Evolutionary conservation across 768 basidiomycete genomes (phyloP), one percentile per base, ranked within the genome.

Genomic region (Holtermanniella nyarrowii): DNA sequence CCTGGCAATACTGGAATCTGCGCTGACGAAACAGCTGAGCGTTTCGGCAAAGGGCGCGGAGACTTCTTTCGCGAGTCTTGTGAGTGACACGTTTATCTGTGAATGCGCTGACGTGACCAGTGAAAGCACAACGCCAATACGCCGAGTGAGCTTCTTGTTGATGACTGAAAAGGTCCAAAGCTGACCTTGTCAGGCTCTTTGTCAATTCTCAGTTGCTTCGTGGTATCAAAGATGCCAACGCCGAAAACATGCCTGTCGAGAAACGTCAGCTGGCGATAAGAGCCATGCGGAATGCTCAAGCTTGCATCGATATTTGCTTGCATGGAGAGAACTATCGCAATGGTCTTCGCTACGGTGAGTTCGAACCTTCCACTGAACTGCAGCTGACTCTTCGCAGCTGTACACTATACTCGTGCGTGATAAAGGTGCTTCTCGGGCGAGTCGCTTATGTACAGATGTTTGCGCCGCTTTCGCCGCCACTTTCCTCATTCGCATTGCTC

Each of bases 401-500:
- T 70, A 1, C 72, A 73, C 48, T 73, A 73, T 48, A 71, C 70
- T 7, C 67, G 67, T 68, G 41, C 37, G 66, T 63, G 18, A 14
- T 16, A 5, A 2, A 37, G 22, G 12, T 37, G 22, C 5, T 13
- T 3, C 31, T 10, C 18, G 42, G 20, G 22, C 42, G 26, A 21
- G n/a, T 24, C 49, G 42, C 23, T 24, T 42, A 60, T 48, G 86
- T 62, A 85, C 85, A 13, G 90, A 96, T 66, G 86, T 87, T 40
- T 87, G 88, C 24, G 90, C 90, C 4, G 93, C 90, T 0, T 96
- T 96, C 73, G 80, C 86, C 20, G 90, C 89, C 12, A 87, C 88
- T 3, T 85, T 96, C 71, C 76, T 93, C 53, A 76, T 96, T 45
- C 83, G 90, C 26, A 76, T 95, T 44, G 81, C 83, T 31, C 81